Conservation (phyloP, 106 monocot species). For the Iris macrosiphon region DNA sequence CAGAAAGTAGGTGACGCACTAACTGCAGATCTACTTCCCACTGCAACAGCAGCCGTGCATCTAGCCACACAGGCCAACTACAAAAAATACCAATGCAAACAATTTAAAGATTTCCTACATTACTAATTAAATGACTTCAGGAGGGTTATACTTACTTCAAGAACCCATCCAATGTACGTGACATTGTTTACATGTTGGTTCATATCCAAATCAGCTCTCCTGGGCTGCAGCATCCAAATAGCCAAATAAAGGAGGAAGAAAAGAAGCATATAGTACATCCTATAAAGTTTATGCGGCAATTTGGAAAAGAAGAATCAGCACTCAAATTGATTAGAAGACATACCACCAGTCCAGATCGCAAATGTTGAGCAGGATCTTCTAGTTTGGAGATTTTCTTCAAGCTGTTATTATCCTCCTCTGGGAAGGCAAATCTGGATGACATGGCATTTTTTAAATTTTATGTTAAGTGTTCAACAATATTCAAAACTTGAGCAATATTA, state of each 20-base stretch:
- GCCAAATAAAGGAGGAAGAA: neutral
- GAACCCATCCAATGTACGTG: slow-evolving; percentile 96
- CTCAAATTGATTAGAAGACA: slow-evolving; percentile 2
- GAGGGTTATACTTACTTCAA: slow-evolving; percentile 56
- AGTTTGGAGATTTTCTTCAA: slow-evolving; percentile 94
- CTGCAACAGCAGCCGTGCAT: too few species aligned
- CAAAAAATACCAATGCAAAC: neutral
- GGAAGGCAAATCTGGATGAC: slow-evolving; percentile 70
- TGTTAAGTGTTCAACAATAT: neutral
- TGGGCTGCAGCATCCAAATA: slow-evolving; percentile 46
- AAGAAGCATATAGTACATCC: neutral
- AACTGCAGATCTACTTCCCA: too few species aligned
- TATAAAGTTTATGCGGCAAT: neutral
- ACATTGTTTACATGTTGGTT: slow-evolving; percentile 99
- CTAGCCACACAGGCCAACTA: neutral
- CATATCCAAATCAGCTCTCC: slow-evolving; percentile 99
- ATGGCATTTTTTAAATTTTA: neutral
- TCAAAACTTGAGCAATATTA: neutral
- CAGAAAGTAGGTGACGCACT: neutral
- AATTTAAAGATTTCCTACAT: neutral
- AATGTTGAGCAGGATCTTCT: slow-evolving; percentile 65
- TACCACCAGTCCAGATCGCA: slow-evolving; percentile 77
- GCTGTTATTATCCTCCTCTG: slow-evolving; percentile 69
- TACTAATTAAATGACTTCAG: neutral
- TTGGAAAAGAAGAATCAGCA: neutral